Conservation (phyloP, 257 asterid species). For the Capsicum chinense region DNA sequence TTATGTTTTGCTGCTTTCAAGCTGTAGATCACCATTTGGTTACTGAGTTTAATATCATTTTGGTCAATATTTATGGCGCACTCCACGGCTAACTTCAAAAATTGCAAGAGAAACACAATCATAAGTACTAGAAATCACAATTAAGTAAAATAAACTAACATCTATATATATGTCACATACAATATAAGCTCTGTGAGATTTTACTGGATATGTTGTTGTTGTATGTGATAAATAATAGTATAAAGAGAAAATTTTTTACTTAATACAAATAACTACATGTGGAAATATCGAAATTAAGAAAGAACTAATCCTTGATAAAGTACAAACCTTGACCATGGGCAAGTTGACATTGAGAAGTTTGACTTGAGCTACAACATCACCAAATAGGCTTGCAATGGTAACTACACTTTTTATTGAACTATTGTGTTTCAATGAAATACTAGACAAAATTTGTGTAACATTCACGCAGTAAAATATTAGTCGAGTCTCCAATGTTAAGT, state of each 20-base stretch:
- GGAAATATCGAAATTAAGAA: background rate
- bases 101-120: background rate
- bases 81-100: slow-evolving; percentile 62
- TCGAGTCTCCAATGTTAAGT: slow-evolving; percentile 48
- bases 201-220: too few relatives aligned
- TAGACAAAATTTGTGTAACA: slow-evolving; percentile 48
- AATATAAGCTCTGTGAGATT: too few relatives aligned
- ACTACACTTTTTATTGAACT: slow-evolving; percentile 31
- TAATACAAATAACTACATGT: too few relatives aligned
- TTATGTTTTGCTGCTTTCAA: slow-evolving; percentile 41
- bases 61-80: slow-evolving; percentile 54
- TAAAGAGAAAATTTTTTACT: too few relatives aligned
- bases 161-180: background rate
- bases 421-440: slow-evolving; percentile 34
- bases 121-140: background rate
- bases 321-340: slow-evolving; percentile 56
- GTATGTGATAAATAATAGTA: too few relatives aligned
- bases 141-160: background rate
- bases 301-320: background rate
- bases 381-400: slow-evolving; percentile 50
- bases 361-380: slow-evolving; percentile 55
- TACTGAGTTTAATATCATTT: slow-evolving; percentile 38
- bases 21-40: slow-evolving; percentile 34
- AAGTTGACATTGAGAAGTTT: slow-evolving; percentile 43
- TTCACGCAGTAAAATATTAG: slow-evolving; percentile 48